Conservation (phyloP, 2,329 filamentous ascomycete genomes). For the Nothophaeocryptopus gaeumannii region DNA sequence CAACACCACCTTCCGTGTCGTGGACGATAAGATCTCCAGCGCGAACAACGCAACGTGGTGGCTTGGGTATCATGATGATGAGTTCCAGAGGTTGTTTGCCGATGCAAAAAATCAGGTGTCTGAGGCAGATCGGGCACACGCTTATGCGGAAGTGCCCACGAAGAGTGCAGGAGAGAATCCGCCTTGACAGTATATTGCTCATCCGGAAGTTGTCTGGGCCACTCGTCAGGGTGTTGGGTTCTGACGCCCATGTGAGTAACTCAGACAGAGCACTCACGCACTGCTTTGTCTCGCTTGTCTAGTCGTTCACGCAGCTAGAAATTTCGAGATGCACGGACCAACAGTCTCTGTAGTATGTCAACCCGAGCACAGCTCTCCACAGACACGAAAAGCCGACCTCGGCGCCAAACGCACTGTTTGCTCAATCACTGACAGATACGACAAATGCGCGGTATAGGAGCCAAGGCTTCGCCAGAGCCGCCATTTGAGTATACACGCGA, state of each 20-base stretch:
- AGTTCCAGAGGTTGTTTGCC: constrained; percentile 7
- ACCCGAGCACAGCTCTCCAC: no score
- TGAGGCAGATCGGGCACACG: background rate
- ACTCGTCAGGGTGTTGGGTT: constrained; percentile 3
- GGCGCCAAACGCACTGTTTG: no score
- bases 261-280: no score
- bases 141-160: constrained; percentile 9
- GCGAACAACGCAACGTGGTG: constrained; percentile 10
- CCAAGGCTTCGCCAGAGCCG: no score
- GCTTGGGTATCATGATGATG: constrained; percentile 12
- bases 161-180: constrained; percentile 9
- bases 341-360: no score
- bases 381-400: no score
- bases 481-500: no score
- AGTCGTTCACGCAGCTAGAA: no score
- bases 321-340: no score
- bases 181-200: constrained; percentile 11
- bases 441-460: no score
- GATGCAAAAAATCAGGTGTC: background rate
- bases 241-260: background rate
- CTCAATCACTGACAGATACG: no score
- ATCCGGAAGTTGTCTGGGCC: constrained; percentile 15
- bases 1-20: constrained; percentile 11
- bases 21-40: constrained; percentile 11
- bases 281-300: no score